Base-by-base conservation (phyloP, 805 yeast genomes). In the Wickerhamiella shivajii region DNA sequence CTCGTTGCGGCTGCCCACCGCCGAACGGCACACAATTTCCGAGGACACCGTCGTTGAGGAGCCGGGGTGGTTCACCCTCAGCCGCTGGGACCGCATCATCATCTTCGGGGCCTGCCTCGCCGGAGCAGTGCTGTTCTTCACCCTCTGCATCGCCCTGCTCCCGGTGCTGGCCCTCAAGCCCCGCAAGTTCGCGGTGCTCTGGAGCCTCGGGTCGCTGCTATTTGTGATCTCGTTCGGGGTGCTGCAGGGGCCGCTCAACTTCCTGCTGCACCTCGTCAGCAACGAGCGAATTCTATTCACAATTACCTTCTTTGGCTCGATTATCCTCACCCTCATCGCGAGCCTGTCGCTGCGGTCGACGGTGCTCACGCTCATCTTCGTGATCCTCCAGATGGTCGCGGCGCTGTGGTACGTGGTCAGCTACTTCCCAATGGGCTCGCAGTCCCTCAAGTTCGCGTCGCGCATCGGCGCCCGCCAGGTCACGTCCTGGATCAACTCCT, bases 361-460 rank as follows among this genome's bases (percentile, higher is more conserved):
- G 1, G 48, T 90, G 5, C 57, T 84, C 33, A 83, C 97, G 0
- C 56, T 90, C 8, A 50, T 83, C 9, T 72, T 83, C 20, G 77
- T 90, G 27, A 55, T 77, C 2, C 55, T 79, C 8, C 96, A 90
- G 54, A 60, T 85, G 6, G 55, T 90, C 36, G 87, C 95, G 1
- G 84, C 90, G n/a, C 47, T 83, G 4, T 85, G 85, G 63, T 90
- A 90, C 53, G 75, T 90, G 0, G 64, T 87, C 26, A 79, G 93
- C 47, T 90, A 90, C 55, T 87, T 90, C 66, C 98, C 98, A 10
- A 78, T 85, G 59, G 98, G 98, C 9, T 79, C 87, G 1, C 77
- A 78, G 40, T 77, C 92, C 2, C 47, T 75, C 31, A 57, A 67
- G 40, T 60, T 72, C 53, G 65, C 76, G 1, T 60, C 71, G 11